phyloP scores from a whole-genome alignment of 1,284 basidiomycete genomes.

The Pyrrhoderma lamaoense region DNA sequence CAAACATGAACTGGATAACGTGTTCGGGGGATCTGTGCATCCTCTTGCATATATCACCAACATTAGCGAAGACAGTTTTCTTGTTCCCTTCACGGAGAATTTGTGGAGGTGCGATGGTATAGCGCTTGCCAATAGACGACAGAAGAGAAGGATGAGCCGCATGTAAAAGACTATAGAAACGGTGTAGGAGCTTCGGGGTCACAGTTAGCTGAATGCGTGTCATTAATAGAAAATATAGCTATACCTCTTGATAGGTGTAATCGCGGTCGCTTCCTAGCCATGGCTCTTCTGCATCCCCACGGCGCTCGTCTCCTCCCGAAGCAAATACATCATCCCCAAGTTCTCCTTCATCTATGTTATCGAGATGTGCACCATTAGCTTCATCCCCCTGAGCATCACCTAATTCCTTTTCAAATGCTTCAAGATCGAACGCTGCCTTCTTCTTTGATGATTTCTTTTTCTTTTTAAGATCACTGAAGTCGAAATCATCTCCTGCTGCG shows the following conservation, averaged over 20 bases:
- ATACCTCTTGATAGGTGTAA: constrained; percentile 88
- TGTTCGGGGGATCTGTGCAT: constrained; percentile 99
- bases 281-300: constrained; percentile 44
- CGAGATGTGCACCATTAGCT: constrained; percentile 36
- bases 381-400: constrained; percentile 45
- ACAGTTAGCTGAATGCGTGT: too few relatives aligned
- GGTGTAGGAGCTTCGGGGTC: constrained; percentile 85
- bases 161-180: constrained; percentile 90
- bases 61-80: constrained; percentile 94
- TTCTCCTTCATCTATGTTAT: constrained; percentile 68
- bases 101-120: constrained; percentile 96
- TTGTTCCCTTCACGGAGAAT: constrained; percentile 95
- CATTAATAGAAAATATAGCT: constrained; percentile 17
- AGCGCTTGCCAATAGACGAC: constrained; percentile 79
- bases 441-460: constrained; percentile 60
- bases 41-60: constrained; percentile 95
- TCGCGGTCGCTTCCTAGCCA: constrained; percentile 93
- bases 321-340: constrained; percentile 84
- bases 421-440: constrained; percentile 31
- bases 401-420: constrained; percentile 45
- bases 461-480: constrained; percentile 56
- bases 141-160: constrained; percentile 93
- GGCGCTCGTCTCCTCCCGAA: constrained; percentile 35
- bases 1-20: constrained; percentile 95
- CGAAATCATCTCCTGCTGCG: constrained; percentile 22